These are phyloP conservation scores for Tubosaeta sp. DNA, from an alignment of 768 basidiomycete species.

Conservation along the genomic window DNA sequence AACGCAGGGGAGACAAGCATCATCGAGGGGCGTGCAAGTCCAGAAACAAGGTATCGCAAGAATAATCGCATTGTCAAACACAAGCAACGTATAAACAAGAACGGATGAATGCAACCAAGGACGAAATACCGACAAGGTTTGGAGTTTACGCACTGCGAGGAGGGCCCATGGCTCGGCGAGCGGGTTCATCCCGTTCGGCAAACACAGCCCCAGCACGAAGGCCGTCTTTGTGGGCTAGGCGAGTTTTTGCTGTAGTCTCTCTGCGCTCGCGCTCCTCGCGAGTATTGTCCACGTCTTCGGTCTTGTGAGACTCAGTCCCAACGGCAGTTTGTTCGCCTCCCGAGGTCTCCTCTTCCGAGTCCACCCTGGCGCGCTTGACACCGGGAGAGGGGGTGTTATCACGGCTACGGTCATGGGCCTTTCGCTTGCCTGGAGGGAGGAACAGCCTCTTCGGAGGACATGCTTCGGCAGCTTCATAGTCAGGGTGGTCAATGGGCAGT, in stretches of 20 bases:
- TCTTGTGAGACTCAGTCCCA: background rate
- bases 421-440: constrained; percentile 35
- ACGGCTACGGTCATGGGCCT: constrained; percentile 22
- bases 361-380: constrained; percentile 15
- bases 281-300: constrained; percentile 1
- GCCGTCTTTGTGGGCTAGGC: constrained; percentile 23
- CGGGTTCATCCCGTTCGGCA: constrained; percentile 27
- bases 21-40: constrained; percentile 8
- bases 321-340: constrained; percentile 15
- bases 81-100: constrained; percentile 6
- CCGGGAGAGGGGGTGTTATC: constrained; percentile 9
- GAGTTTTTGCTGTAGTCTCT: constrained; percentile 20
- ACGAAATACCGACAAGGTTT: background rate
- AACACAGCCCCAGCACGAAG: constrained; percentile 29
- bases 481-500: constrained; percentile 59
- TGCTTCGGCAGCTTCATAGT: constrained; percentile 54
- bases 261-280: constrained; percentile 26
- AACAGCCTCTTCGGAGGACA: constrained; percentile 60
- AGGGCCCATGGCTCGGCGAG: constrained; percentile 30
- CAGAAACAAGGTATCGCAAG: constrained; percentile 12
- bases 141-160: constrained; percentile 14
- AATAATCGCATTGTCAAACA: background rate
- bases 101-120: background rate
- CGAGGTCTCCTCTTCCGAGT: constrained; percentile 6
- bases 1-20: constrained; percentile 1